Conservation (phyloP, 2,329 filamentous ascomycete genomes). For the Cladophialophora exuberans region DNA sequence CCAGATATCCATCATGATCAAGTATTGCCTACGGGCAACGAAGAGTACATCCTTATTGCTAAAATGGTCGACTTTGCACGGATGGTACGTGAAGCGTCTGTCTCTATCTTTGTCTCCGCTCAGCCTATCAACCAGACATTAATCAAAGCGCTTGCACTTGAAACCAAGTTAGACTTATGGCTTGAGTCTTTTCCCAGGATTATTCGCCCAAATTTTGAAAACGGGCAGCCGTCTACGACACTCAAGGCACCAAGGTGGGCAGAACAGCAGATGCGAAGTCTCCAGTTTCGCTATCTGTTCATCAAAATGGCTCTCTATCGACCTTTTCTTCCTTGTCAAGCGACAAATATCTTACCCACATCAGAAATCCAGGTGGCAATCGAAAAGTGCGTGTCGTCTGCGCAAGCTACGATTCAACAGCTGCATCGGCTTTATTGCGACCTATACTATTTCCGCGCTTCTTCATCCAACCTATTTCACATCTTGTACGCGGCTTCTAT, state of each 20-base stretch:
- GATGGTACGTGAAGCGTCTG: background rate
- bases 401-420: conserved; percentile 44
- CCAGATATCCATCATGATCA: conserved; percentile 54
- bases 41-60: conserved; percentile 43
- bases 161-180: conserved; percentile 43
- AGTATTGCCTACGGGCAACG: conserved; percentile 41
- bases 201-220: conserved; percentile 38
- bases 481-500: conserved; percentile 46
- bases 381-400: conserved; percentile 44
- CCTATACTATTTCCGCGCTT: conserved; percentile 47
- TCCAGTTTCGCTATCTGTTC: conserved; percentile 47
- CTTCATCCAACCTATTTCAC: conserved; percentile 46
- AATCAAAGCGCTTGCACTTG: conserved; percentile 41
- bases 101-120: background rate
- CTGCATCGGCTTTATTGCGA: conserved; percentile 45
- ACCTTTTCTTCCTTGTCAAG: conserved; percentile 43
- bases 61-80: background rate
- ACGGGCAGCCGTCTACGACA: conserved; percentile 30
- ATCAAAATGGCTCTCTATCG: conserved; percentile 47
- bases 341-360: conserved; percentile 36
- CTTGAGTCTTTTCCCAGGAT: conserved; percentile 39
- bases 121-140: conserved; percentile 40
- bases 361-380: conserved; percentile 38
- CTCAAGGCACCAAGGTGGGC: conserved; percentile 44
- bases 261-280: conserved; percentile 42